phyloP scores from a whole-genome alignment of 2,329 filamentous ascomycete genomes.

The Periconia sp. region DNA sequence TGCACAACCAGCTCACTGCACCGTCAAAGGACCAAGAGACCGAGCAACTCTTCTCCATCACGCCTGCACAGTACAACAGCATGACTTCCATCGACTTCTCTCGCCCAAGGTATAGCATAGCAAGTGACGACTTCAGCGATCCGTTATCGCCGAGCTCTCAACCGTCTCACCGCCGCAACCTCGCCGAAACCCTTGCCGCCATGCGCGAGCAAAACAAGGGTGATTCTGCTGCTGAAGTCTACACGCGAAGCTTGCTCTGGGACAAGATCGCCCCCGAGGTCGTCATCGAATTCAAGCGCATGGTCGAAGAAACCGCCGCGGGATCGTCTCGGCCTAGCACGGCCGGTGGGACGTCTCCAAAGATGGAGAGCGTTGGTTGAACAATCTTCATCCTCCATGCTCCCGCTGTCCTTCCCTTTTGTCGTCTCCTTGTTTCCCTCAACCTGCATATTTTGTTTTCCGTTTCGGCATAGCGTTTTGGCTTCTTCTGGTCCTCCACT shows the following conservation, averaged over 20 bases:
- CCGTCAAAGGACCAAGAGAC: constrained; percentile 85
- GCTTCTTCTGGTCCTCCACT: constrained; percentile 25
- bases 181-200: constrained; percentile 79
- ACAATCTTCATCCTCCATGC: constrained; percentile 13
- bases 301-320: constrained; percentile 75
- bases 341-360: constrained; percentile 32
- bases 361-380: constrained; percentile 38
- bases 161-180: constrained; percentile 70
- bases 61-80: constrained; percentile 85
- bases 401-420: constrained; percentile 30
- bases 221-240: constrained; percentile 79
- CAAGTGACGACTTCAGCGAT: constrained; percentile 53
- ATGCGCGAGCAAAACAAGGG: constrained; percentile 77
- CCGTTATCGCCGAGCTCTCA: constrained; percentile 45
- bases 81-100: constrained; percentile 78
- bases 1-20: constrained; percentile 54
- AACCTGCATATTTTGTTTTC: constrained; percentile 35
- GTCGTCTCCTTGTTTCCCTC: constrained; percentile 29
- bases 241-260: constrained; percentile 91
- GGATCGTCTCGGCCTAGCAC: constrained; percentile 41
- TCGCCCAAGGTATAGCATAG: constrained; percentile 54
- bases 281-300: constrained; percentile 88
- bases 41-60: constrained; percentile 86
- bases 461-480: constrained; percentile 43
- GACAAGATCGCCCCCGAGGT: constrained; percentile 92